Evolutionary conservation across 129 eudicot genomes (phyloP), one percentile per base, ranked within the genome.

Genomic region (Ambrosia artemisiifolia): DNA sequence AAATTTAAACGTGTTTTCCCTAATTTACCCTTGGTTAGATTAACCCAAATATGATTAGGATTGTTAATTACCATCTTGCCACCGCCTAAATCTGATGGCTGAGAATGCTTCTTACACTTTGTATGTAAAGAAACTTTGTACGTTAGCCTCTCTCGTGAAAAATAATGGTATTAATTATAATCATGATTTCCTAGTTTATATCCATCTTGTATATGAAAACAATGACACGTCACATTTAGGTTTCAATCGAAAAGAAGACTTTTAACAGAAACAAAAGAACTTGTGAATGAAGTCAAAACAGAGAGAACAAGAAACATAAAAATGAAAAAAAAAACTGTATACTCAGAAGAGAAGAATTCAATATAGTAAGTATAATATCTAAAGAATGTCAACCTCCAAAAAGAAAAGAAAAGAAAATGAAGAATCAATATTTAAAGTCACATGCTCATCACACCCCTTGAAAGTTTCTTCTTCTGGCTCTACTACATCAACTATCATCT

Each of bases 381-480:
- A 54, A 65, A 40, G 48, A 75, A 66, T 36, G 61, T 66, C 48
- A 32, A 32, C 48, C 73, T 57, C 67, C 34, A 30, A 28, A 44
- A 24, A 24, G 28, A 24, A 24, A 24, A 24, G 28, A 24, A 24
- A 75, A 62, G 3, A 47, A 49, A 62, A 73, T 73, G 17, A 46
- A 34, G 54, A 66, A 54, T 49, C 48, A 72, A 59, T 24, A 47
- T 72, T 55, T 32, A 44, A 28, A 6, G n/a, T 54, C 33, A 19
- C 42, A 38, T 36, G 4, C 42, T 7, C 7, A 6, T 7, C 7
- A 6, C 42, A 42, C 19, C 1, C 43, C 38, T 51, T 14, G 38
- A 5, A 38, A 42, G n/a, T n/a, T n/a, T n/a, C 38, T 48, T 17
- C 40, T 62, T 62, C 62, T 38, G 8, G 43, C 33, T 42, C 33